These are phyloP conservation scores for Verticillium tricorpus DNA, from an alignment of 2,329 filamentous ascomycete genomes.

Conservation along the genomic window DNA sequence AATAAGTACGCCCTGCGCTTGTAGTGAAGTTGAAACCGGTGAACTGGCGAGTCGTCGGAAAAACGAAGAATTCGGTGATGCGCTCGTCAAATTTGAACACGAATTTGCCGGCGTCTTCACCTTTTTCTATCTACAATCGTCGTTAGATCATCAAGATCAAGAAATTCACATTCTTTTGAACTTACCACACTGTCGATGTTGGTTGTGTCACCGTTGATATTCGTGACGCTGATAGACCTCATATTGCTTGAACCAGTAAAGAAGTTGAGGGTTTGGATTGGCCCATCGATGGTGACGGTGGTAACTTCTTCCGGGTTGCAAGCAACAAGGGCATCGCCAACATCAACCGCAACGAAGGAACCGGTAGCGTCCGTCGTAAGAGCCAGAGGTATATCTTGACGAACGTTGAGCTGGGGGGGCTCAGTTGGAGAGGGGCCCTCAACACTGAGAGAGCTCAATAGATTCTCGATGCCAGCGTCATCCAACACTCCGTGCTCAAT, in stretches of 20 bases:
- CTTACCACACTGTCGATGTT: conserved; percentile 3
- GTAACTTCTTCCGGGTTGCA: background rate
- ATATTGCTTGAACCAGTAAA: conserved; percentile 6
- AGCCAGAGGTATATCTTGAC: background rate
- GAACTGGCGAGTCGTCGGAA: background rate
- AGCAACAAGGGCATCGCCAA: conserved; percentile 1
- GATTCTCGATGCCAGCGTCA: background rate
- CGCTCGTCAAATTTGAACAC: conserved; percentile 1
- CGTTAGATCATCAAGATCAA: background rate
- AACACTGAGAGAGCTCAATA: conserved; percentile 2
- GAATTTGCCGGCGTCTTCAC: conserved; percentile 3
- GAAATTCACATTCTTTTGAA: background rate
- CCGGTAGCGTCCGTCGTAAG: background rate
- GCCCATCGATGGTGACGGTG: conserved; percentile 2
- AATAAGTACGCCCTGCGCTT: background rate
- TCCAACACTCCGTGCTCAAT: conserved; percentile 5
- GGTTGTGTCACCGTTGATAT: conserved; percentile 2
- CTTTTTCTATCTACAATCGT: background rate
- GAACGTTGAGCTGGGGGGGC: background rate
- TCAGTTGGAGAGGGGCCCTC: background rate
- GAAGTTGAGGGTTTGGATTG: conserved; percentile 3
- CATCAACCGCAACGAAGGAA: conserved; percentile 5
- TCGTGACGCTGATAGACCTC: conserved; percentile 4
- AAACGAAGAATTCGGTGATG: conserved; percentile 5
- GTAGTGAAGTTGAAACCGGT: conserved; percentile 9